phyloP scores from a whole-genome alignment of 1,139 yeast species.

The Tardiomyces depauwii region DNA sequence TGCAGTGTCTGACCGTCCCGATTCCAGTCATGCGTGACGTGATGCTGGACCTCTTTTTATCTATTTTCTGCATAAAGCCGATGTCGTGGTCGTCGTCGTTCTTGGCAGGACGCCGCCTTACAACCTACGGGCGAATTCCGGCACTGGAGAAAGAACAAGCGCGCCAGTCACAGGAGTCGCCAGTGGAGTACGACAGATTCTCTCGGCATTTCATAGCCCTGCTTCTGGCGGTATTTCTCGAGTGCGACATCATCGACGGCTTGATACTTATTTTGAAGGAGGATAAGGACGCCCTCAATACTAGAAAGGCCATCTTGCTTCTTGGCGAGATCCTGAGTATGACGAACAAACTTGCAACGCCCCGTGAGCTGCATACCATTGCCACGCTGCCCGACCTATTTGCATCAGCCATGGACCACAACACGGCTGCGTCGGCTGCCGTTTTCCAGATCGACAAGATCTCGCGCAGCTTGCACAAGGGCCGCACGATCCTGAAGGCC shows the following conservation, averaged over 20 bases:
- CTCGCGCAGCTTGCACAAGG: constrained; percentile 31
- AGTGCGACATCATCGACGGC: constrained; percentile 43
- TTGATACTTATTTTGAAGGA: constrained; percentile 40
- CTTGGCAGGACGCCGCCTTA: constrained; percentile 25
- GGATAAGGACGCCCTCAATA: constrained; percentile 33
- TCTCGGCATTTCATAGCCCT: constrained; percentile 53
- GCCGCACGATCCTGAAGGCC: constrained; percentile 1
- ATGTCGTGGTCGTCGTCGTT: constrained; percentile 45
- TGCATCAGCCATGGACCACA: not conserved
- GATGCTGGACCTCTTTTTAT: constrained; percentile 60
- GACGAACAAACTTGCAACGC: too few relatives aligned
- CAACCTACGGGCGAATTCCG: constrained; percentile 19
- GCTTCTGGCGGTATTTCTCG: constrained; percentile 40
- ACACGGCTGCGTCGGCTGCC: constrained; percentile 16
- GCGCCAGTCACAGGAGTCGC: constrained; percentile 1
- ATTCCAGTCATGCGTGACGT: constrained; percentile 46
- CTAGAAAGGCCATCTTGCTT: constrained; percentile 52
- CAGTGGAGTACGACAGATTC: constrained; percentile 5
- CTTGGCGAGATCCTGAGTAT: constrained; percentile 41
- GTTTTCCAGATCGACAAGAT: constrained; percentile 37
- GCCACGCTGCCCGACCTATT: constrained; percentile 14
- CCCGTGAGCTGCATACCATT: too few relatives aligned
- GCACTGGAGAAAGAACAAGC: constrained; percentile 8
- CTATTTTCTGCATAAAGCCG: constrained; percentile 44
- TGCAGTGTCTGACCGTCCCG: constrained; percentile 53